These are phyloP conservation scores for Crassisporium funariophilum DNA, from an alignment of 768 basidiomycete genomes.

Conservation along the genomic window DNA sequence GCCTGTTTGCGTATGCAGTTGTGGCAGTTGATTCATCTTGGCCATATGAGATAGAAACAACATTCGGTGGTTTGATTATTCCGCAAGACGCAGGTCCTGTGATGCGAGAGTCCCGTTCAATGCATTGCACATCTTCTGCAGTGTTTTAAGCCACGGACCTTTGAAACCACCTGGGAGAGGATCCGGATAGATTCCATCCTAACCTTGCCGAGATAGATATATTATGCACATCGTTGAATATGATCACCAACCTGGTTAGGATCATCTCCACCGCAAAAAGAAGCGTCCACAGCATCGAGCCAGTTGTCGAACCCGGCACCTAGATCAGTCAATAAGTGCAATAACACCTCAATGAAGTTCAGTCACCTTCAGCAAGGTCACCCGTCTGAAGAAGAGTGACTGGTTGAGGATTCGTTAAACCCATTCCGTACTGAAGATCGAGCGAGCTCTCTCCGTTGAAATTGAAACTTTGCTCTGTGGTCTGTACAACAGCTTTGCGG, in stretches of 20 bases:
- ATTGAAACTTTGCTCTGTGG: slow-evolving; percentile 37
- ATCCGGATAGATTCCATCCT: slow-evolving; percentile 27
- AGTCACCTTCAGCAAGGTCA: slow-evolving; percentile 39
- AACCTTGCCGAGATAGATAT: not conserved
- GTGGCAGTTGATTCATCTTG: slow-evolving; percentile 36
- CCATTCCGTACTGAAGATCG: slow-evolving; percentile 61
- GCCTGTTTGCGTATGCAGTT: slow-evolving; percentile 32
- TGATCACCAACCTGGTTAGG: slow-evolving; percentile 27
- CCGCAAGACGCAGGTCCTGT: slow-evolving; percentile 39
- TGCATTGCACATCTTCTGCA: not conserved
- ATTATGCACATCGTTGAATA: not conserved
- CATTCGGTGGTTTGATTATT: slow-evolving; percentile 35
- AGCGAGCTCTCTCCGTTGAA: slow-evolving; percentile 59
- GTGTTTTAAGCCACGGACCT: slow-evolving; percentile 40
- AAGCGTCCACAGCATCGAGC: slow-evolving; percentile 47
- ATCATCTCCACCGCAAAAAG: slow-evolving; percentile 50
- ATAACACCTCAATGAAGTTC: not conserved
- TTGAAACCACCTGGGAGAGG: slow-evolving; percentile 18
- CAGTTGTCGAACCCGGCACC: slow-evolving; percentile 50
- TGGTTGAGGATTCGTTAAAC: slow-evolving; percentile 38
- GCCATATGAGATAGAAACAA: slow-evolving; percentile 38
- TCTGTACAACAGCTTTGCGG: slow-evolving; percentile 48
- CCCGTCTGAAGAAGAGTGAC: slow-evolving; percentile 48
- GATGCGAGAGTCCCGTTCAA: not conserved
- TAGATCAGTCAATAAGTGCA: slow-evolving; percentile 11